These are phyloP conservation scores for Botrytis squamosa DNA, from an alignment of 2,329 filamentous ascomycete species.

Conservation along the genomic window DNA sequence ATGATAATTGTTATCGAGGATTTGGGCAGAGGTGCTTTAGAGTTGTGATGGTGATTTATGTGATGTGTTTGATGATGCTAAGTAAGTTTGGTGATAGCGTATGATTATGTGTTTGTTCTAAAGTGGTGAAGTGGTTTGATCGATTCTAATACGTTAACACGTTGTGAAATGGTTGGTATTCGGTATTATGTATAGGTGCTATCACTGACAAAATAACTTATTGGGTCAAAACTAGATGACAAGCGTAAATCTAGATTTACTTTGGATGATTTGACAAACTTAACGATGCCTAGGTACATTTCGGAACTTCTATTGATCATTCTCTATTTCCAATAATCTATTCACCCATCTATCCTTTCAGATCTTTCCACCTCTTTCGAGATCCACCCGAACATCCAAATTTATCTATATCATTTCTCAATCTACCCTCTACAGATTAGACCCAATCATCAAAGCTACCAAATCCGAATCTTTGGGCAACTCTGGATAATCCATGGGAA, in stretches of 20 bases:
- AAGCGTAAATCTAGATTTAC: not conserved
- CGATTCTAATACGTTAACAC: accelerated
- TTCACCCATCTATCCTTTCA: not conserved
- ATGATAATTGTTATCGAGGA: not conserved
- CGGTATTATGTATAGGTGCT: not conserved
- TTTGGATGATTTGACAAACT: not conserved
- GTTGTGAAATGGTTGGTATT: not conserved
- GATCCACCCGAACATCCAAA: not conserved
- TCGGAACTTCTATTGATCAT: not conserved
- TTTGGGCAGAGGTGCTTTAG: not conserved
- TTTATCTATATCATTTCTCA: not conserved
- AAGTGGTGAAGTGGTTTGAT: not conserved
- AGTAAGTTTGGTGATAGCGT: not conserved
- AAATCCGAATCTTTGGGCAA: conserved; percentile 42
- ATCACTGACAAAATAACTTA: accelerated
- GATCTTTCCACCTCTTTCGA: not conserved
- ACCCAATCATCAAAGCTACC: conserved; percentile 43
- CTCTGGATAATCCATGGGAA: conserved; percentile 35
- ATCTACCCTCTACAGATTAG: conserved; percentile 40
- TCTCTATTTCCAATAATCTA: not conserved
- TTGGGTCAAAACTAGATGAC: not conserved
- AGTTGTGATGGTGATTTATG: not conserved
- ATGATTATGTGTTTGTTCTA: not conserved
- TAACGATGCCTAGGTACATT: not conserved
- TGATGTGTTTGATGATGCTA: not conserved